These are phyloP conservation scores for Pseudogymnoascus destructans DNA, from an alignment of 2,329 filamentous ascomycete genomes.

Conservation along the genomic window DNA sequence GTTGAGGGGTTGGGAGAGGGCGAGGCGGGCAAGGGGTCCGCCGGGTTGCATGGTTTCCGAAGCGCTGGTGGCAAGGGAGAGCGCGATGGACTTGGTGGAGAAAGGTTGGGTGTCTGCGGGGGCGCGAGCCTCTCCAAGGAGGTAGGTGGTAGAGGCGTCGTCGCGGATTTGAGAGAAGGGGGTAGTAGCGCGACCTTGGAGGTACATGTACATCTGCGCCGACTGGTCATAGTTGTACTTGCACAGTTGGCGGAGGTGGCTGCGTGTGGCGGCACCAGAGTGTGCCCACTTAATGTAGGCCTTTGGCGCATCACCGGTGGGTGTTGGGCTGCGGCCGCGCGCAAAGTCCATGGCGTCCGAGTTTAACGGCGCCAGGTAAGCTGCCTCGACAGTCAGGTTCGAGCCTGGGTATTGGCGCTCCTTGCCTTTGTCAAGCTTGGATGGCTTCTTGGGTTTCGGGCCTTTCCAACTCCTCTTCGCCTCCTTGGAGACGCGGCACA, in stretches of 20 bases:
- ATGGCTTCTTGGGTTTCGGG: conserved; percentile 29
- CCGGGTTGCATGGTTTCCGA: conserved; percentile 51
- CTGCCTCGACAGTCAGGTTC: neutral
- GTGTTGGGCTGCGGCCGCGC: conserved; percentile 38
- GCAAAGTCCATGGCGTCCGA: neutral
- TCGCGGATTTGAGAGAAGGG: conserved; percentile 40
- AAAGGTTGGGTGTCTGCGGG: conserved; percentile 41
- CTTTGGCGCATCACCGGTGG: conserved; percentile 34
- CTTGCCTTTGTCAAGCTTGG: neutral
- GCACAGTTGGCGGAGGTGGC: conserved; percentile 50
- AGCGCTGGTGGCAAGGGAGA: conserved; percentile 50
- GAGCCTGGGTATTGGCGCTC: conserved; percentile 15
- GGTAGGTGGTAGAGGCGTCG: neutral
- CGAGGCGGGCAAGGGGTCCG: conserved; percentile 47
- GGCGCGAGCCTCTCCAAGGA: conserved; percentile 32
- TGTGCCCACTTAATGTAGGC: conserved; percentile 51
- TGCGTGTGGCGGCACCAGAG: conserved; percentile 47
- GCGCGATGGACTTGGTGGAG: conserved; percentile 46
- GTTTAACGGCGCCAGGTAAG: neutral
- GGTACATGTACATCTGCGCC: conserved; percentile 31
- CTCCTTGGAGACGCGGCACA: conserved; percentile 50
- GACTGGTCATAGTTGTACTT: conserved; percentile 37
- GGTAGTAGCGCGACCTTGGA: conserved; percentile 41
- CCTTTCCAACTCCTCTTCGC: conserved; percentile 56
- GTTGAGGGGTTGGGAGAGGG: conserved; percentile 29